Evolutionary conservation across 2,329 filamentous ascomycete genomes (phyloP), one percentile per base, ranked within the genome.

Genomic region (Fusarium sp.): DNA sequence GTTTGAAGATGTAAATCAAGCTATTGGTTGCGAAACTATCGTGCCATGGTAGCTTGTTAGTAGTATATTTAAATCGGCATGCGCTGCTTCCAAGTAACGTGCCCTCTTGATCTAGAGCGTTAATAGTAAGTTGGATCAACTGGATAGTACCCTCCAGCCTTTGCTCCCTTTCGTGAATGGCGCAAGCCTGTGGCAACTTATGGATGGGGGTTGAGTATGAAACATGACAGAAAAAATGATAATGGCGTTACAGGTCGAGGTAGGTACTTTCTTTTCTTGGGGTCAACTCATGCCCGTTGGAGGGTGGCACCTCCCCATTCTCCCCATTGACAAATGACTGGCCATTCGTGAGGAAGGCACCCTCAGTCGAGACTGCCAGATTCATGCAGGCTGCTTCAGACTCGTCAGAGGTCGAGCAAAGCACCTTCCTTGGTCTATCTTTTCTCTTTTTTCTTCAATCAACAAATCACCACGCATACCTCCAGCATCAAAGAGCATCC

Each of bases 381-480:
- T 44, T 49, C 49, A 64, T 64, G 61, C 61, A 32, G 27, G 27
- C 20, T 63, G 47, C 47, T 29, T 56, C 60, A 47, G 29, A 18
- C 20, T 40, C 20, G 29, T 57, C n/a, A 49, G 34, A 46, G 44
- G 32, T 32, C 30, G 9, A 15, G 16, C 8, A 16, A 27, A 52
- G 12, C 15, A 27, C 18, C 44, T 29, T 47, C 5, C 25, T 20
- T 45, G 42, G 24, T 30, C 42, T 25, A 16, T 44, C 27, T n/a
- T 38, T 52, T 63, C 6, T 22, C 32, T 32, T 57, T 57, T 15
- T 47, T 43, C 32, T 27, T 27, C 18, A 27, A 38, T 15, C 12
- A 10, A 27, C n/a, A 5, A 34, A 15, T 15, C 12, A 24, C 18
- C 25, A 47, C n/a, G 20, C 52, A 46, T 14, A 56, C 20, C 12